Base-by-base conservation (phyloP, 2,329 filamentous ascomycete genomes). In the Rhytidhysteron rufulum region DNA sequence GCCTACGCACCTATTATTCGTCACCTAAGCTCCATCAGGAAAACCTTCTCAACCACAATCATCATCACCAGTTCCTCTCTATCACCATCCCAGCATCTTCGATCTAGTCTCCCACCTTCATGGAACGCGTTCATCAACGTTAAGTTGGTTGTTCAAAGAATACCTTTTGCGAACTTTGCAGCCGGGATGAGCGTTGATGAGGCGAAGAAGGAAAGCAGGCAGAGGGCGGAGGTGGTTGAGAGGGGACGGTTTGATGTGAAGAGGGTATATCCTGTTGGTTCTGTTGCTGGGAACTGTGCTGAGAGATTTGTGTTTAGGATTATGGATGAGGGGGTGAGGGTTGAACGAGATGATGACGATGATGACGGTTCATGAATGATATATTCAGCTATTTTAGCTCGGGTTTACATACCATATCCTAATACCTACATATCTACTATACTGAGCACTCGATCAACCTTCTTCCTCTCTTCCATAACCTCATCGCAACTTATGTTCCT, bases 171-270 rank as follows among this genome's bases (percentile, higher is more conserved):
- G 5, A 60, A 57, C 30, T 69, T 73, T 40, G 58, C 60, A 7
- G 44, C 57, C 4, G 63, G 53, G 7, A 55, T 68, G 17, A 66
- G 63, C 46, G 47, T 65, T 0, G 57, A 65, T 34, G 63, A 70
- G 39, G 67, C 65, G 2, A 48, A 57, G 39, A 46, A 43, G 11
- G 68, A 72, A 47, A 53, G 50, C 7, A 45, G 18, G 38, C 48
- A 54, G 42, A 46, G 69, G 35, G 58, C 62, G 57, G 55, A 60
- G 18, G 62, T 65, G 10, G 65, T 70, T 6, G 47, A 50, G 16
- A 47, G 56, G 40, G 63, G 58, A 7, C 46, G 55, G 36, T 70
- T 69, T 47, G 64, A 62, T 45, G 51, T 42, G 25, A 58, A 54
- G 53, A 59, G 34, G 45, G 49, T 63, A n/a, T n/a, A n/a, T n/a